phyloP scores from a whole-genome alignment of 805 yeast species.

The Sporopachydermia lactativora region DNA sequence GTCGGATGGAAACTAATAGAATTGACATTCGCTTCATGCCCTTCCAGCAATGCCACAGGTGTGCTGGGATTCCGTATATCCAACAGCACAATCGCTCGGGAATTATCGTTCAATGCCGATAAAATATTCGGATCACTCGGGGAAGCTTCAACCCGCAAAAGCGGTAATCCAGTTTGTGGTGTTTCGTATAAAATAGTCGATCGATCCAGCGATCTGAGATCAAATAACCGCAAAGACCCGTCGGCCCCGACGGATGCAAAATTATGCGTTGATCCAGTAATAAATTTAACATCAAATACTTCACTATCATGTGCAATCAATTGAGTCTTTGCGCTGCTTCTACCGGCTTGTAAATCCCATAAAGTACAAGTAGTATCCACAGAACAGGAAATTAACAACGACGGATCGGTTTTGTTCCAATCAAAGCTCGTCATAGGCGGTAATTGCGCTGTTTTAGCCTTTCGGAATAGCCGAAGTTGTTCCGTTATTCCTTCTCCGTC shows the following conservation, averaged over 20 bases:
- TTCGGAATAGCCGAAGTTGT: conserved; percentile 26
- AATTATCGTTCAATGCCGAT: conserved; percentile 68
- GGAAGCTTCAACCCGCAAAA: conserved; percentile 64
- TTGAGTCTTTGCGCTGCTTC: conserved; percentile 71
- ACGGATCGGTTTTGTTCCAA: conserved; percentile 70
- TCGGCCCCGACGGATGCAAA: conserved; percentile 93
- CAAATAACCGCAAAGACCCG: conserved; percentile 89
- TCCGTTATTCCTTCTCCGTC: conserved; percentile 26
- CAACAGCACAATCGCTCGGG: conserved; percentile 49
- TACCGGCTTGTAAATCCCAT: conserved; percentile 67
- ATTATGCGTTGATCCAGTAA: conserved; percentile 56
- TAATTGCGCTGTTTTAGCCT: conserved; percentile 28
- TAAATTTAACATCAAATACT: conserved; percentile 82
- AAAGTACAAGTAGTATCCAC: conserved; percentile 95
- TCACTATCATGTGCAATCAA: conserved; percentile 93
- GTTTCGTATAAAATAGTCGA: conserved; percentile 92
- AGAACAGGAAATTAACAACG: conserved; percentile 64
- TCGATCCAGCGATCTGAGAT: conserved; percentile 77
- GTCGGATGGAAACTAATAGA: conserved; percentile 77
- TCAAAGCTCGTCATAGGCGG: conserved; percentile 93
- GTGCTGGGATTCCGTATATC: conserved; percentile 84
- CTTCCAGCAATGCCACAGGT: conserved; percentile 58
- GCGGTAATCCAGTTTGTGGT: conserved; percentile 33
- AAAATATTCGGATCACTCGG: conserved; percentile 69
- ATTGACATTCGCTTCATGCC: conserved; percentile 57